Evolutionary conservation across 805 yeast species (phyloP), one percentile per base, ranked within the genome.

Genomic region (Zygoascus tannicola): DNA sequence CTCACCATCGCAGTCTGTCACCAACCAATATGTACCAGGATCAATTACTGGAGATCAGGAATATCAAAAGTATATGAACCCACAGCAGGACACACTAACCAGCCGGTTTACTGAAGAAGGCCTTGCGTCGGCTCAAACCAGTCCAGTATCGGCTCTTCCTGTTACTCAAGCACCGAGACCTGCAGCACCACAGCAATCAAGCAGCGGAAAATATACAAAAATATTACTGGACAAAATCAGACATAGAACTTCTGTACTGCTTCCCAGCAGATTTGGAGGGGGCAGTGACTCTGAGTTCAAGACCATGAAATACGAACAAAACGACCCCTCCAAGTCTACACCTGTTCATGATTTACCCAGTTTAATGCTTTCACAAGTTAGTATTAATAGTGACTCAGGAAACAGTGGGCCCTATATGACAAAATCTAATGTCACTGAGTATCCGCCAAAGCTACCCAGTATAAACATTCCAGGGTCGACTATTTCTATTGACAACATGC

Each of bases 401-500:
- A 33, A 8, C 36, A 35, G 22, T 21, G 18, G 39, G 22, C 21
- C 16, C 10, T 33, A 33, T 33, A 8, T 33, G 20, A 15, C 39
- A 23, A 20, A 18, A n/a, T 35, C 39, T 14, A n/a, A 8, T 12
- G 39, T 35, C 19, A 12, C 26, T 15, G 39, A 35, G 16, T 19
- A 39, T 16, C 35, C 42, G 8, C 42, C 42, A 20, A 30, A 39
- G 19, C 22, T 39, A 19, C 42, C 42, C 2, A 39, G 42, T 35
- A 22, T 39, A 10, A 20, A 39, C 19, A 5, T 39, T 5, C 35
- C 35, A 26, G 32, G 21, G 30, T 26, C 30, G 10, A 26, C 30
- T 7, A 26, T 26, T 8, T 26, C 30, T 26, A 12, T 26, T 26
- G 30, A 26, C 12, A 26, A 26, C 12, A 26, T 26, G 30, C 7